Evolutionary conservation across 169 alveolate species (phyloP), one percentile per base, ranked within the genome.

Genomic region (Cryptosporidium viatorum): DNA sequence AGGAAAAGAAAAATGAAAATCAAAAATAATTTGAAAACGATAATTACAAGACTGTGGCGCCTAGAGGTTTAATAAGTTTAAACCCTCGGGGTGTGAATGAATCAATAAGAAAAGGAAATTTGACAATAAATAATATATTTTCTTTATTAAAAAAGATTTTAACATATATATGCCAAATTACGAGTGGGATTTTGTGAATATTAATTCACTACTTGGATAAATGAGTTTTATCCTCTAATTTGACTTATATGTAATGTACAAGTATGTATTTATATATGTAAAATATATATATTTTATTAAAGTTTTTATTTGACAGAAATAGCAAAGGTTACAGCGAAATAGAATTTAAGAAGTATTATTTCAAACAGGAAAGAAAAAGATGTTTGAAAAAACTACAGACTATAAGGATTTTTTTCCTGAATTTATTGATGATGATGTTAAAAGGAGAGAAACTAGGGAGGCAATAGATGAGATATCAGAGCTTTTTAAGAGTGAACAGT

Each of bases 391-490:
- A 62, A 80, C 75, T 23, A 26, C 21, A 7, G 75, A 80, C 23
- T 80, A 39, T 65, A 80, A 80, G 67, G 89, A 80, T n/a, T 80
- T 14, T 29, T 80, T 80, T 65, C 89, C 89, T 3, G 51, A 59
- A 5, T 80, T 80, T 80, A 50, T 80, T 14, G 62, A 62, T 12
- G 74, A 80, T 18, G 59, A 35, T 23, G 58, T 59, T 1, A 73
- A 73, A 69, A 52, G 45, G 29, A 43, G 35, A n/a, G 89, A 80
- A 26, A 73, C 86, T 6, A 37, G 75, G 48, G 75, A 37, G 58
- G 51, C 67, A 18, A 23, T 65, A n/a, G 80, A 62, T 0, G 80
- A 80, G 55, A 62, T 80, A 62, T 37, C 31, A 3, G 68, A 23
- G 51, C 65, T 80, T 5, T 73, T 73, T 12, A 43, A 43, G 26